These are phyloP conservation scores for Fraxinus angustifolia DNA, from an alignment of 305 asterid species.

Conservation along the genomic window DNA sequence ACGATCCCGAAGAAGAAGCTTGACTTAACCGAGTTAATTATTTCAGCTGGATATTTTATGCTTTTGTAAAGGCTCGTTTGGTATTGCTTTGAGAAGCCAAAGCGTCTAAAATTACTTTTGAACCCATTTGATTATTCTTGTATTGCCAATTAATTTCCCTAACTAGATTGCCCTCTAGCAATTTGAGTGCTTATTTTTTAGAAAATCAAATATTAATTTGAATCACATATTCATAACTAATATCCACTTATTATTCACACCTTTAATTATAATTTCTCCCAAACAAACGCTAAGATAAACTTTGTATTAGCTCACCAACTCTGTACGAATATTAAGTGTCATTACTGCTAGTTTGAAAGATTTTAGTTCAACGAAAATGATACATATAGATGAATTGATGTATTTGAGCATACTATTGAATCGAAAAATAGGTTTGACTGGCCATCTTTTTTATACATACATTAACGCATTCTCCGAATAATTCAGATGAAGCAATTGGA, in stretches of 20 bases:
- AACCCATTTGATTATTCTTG: not conserved
- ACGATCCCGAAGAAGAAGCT: not conserved
- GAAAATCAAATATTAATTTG: too few relatives aligned
- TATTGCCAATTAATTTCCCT: not conserved
- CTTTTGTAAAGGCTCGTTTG: not conserved
- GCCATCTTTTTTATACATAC: too few relatives aligned
- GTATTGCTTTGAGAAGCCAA: not conserved
- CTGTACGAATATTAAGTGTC: not conserved
- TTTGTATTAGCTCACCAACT: not conserved
- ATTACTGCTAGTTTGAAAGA: too few relatives aligned
- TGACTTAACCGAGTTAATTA: not conserved
- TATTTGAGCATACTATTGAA: too few relatives aligned
- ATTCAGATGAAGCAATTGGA: too few relatives aligned
- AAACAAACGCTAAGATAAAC: not conserved
- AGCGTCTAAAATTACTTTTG: not conserved
- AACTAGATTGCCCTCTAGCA: not conserved
- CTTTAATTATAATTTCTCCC: not conserved
- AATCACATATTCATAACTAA: too few relatives aligned
- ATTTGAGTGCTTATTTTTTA: not conserved
- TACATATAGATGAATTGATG: too few relatives aligned
- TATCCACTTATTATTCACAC: not conserved
- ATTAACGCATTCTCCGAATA: too few relatives aligned
- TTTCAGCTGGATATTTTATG: not conserved
- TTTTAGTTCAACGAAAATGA: too few relatives aligned
- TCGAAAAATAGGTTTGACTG: too few relatives aligned